Conservation (phyloP, 805 yeast genomes). For the Tetrapisispora namnaoensis region DNA sequence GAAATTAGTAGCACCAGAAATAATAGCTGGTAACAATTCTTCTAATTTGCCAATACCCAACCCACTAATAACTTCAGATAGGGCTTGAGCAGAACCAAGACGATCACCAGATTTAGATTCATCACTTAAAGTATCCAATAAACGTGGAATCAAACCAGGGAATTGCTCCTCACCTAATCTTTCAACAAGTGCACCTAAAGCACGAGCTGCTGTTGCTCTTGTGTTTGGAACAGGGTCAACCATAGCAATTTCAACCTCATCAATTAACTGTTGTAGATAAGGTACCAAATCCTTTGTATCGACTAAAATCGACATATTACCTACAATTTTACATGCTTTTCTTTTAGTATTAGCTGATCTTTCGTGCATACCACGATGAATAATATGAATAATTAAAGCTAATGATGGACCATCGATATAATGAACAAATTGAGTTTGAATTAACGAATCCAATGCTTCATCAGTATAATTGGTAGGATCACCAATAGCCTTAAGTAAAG, state of each 20-base stretch:
- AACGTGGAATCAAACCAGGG: constrained; percentile 81
- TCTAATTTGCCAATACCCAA: constrained; percentile 82
- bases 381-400: constrained; percentile 88
- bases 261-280: constrained; percentile 65
- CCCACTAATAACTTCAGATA: constrained; percentile 89
- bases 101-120: constrained; percentile 79
- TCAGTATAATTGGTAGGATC: constrained; percentile 91
- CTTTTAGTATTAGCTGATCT: constrained; percentile 88
- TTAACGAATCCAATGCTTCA: constrained; percentile 72
- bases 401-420: constrained; percentile 97
- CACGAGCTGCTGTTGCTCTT: constrained; percentile 94
- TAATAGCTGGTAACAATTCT: constrained; percentile 72
- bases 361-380: constrained; percentile 91
- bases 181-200: constrained; percentile 91
- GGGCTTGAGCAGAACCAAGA: constrained; percentile 94
- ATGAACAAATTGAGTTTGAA: constrained; percentile 89
- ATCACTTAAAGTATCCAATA: constrained; percentile 67
- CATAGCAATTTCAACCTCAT: constrained; percentile 86
- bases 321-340: constrained; percentile 95
- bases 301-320: constrained; percentile 94
- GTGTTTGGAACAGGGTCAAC: constrained; percentile 98
- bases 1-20: constrained; percentile 58
- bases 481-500: constrained; percentile 82
- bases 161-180: constrained; percentile 92
- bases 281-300: constrained; percentile 81